Base-by-base conservation (phyloP, 2,329 filamentous ascomycete species). In the Colletotrichum graminicola region DNA sequence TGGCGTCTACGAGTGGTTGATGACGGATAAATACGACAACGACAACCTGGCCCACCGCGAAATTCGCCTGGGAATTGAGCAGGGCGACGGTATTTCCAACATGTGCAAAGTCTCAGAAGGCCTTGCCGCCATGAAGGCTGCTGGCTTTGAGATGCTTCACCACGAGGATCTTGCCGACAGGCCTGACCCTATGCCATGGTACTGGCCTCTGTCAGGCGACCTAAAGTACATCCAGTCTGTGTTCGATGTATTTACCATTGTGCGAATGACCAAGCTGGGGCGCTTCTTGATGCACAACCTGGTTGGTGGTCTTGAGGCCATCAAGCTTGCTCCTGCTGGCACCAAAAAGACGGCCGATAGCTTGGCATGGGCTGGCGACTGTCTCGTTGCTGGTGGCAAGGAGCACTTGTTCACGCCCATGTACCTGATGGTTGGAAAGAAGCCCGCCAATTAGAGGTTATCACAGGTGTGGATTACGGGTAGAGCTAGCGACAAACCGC, bases 351-450 rank as follows among this genome's bases (percentile, higher is more conserved):
- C 94, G n/a, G 95, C 94, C 14, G 93, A 98, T 83, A 94, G 93
- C 78, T 84, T 98, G 77, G 94, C 93, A 7, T 79, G 91, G 70
- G 95, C 94, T 41, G 94, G 90, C 14, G 95, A 98, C 82, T 93
- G 90, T 77, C 86, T 98, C 62, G 95, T 97, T 29, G 94, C 93
- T 59, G 95, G 95, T 82, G 95, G 91, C 45, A 89, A 90, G 81
- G 88, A 95, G 85, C 93, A 97, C 82, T 88, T 98, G n/a, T 98
- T 98, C 84, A 98, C 95, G 1, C 95, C 95, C 67, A 98, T 98
- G 95, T 98, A 97, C 84, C 86, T 98, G 79, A 98, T 98, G 94
- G 90, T 98, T 71, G 95, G 90, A 73, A 91, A 93, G 83, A 98
- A 98, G 88, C 94, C 95, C 26, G 57, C 61, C 67, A 71, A 72